These are phyloP conservation scores for Phaeosphaeriaceae sp. DNA, from an alignment of 2,329 filamentous ascomycete species.

Conservation along the genomic window DNA sequence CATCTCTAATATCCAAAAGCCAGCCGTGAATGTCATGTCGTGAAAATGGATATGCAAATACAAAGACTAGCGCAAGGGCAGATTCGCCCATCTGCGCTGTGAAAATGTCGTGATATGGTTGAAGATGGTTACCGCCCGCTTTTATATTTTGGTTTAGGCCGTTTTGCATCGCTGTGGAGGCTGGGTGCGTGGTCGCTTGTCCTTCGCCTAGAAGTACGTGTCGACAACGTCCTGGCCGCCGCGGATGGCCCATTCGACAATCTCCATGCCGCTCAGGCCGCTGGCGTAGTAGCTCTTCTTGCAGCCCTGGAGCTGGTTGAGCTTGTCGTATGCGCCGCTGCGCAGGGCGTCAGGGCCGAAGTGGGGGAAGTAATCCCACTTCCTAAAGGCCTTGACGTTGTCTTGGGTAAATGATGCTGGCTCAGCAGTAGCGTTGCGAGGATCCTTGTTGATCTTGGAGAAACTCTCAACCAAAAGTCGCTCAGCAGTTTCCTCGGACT, in stretches of 20 bases:
- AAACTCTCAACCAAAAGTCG: constrained; percentile 40
- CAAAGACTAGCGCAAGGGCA: not conserved
- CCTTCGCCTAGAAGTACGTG: constrained; percentile 35
- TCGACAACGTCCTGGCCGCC: constrained; percentile 46
- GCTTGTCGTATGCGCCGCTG: constrained; percentile 38
- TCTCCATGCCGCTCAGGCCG: constrained; percentile 48
- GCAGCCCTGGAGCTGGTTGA: constrained; percentile 46
- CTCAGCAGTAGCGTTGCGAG: constrained; percentile 36
- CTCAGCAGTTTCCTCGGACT: constrained; percentile 35
- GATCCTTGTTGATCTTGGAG: constrained; percentile 46
- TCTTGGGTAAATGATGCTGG: constrained; percentile 24
- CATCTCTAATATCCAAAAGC: not conserved
- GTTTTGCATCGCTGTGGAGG: not conserved
- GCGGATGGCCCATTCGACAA: constrained; percentile 48
- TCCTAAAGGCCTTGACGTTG: constrained; percentile 45
- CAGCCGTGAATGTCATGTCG: constrained; percentile 2
- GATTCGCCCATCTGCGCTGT: not conserved
- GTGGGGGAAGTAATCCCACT: constrained; percentile 51
- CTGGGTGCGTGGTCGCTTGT: not conserved
- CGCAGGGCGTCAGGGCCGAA: constrained; percentile 38
- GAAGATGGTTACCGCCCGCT: not conserved
- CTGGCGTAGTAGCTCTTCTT: constrained; percentile 49
- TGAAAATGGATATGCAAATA: not conserved
- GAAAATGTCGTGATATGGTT: constrained; percentile 1
- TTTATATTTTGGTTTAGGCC: not conserved